These are phyloP conservation scores for Mimosa bimucronata DNA, from an alignment of 306 rosid genomes.

Conservation along the genomic window DNA sequence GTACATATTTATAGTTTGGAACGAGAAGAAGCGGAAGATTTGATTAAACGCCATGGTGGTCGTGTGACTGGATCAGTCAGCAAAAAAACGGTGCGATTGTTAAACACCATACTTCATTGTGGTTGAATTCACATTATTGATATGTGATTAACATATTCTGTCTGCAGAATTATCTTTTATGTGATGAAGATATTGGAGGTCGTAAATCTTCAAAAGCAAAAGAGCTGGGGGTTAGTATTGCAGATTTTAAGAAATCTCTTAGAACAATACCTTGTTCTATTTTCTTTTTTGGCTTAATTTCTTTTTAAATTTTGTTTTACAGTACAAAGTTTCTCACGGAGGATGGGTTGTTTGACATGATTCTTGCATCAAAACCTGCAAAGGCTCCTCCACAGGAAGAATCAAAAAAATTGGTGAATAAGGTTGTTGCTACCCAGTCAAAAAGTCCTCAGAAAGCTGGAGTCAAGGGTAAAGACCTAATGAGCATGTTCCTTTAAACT, in stretches of 20 bases:
- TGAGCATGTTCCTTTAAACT: slow-evolving; percentile 10
- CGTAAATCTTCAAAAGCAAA: slow-evolving; percentile 86
- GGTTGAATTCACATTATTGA: slow-evolving; percentile 29
- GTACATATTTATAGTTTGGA: slow-evolving; percentile 69
- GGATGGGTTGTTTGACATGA: slow-evolving; percentile 88
- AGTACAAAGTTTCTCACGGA: slow-evolving; percentile 87
- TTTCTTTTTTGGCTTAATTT: slow-evolving; percentile 21
- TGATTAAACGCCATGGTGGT: slow-evolving; percentile 93
- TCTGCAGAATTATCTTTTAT: slow-evolving; percentile 86
- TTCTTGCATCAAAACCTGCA: slow-evolving; percentile 60
- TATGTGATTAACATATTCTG: slow-evolving; percentile 39
- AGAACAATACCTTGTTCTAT: slow-evolving; percentile 5
- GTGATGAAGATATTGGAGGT: slow-evolving; percentile 98
- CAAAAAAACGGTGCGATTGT: slow-evolving; percentile 79
- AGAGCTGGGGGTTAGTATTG: slow-evolving; percentile 87
- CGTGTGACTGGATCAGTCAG: slow-evolving; percentile 95
- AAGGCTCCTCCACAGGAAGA: slow-evolving; percentile 55
- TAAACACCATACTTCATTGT: slow-evolving; percentile 23
- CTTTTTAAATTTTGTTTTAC: slow-evolving; percentile 23
- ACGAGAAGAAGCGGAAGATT: slow-evolving; percentile 97
- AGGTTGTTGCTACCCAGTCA: slow-evolving; percentile 48
- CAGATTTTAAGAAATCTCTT: slow-evolving; percentile 25
- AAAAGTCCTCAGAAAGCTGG: slow-evolving; percentile 55
- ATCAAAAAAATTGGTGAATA: slow-evolving; percentile 49
- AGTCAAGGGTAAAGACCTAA: slow-evolving; percentile 65